phyloP scores from a whole-genome alignment of 352 stramenopile genomes.

The Ophiocytium majus region DNA sequence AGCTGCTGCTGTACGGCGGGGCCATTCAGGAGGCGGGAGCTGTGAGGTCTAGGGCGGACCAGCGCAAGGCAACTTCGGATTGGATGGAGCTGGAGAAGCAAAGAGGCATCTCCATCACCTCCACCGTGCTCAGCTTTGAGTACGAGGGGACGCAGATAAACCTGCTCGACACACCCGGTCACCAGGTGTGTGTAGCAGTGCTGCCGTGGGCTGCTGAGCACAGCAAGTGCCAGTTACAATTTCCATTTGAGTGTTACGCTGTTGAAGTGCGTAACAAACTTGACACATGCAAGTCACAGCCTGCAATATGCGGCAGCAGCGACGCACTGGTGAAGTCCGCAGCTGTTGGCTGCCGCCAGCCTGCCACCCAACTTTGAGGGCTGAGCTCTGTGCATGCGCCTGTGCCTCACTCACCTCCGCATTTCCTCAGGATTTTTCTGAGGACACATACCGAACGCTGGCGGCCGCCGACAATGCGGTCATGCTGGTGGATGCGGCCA shows the following conservation, averaged over 20 bases:
- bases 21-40: conserved; percentile 64
- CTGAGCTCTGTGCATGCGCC: not conserved
- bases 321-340: too few relatives aligned
- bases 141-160: conserved; percentile 69
- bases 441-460: conserved; percentile 77
- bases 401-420: not conserved
- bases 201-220: not conserved
- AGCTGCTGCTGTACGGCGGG: conserved; percentile 75
- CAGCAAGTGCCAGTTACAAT: not conserved
- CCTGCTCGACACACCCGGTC: conserved; percentile 72
- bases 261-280: not conserved
- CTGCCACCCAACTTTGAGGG: too few relatives aligned
- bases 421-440: conserved; percentile 74
- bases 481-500: conserved; percentile 77
- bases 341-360: too few relatives aligned
- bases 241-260: not conserved
- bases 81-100: conserved; percentile 79
- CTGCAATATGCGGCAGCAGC: too few relatives aligned
- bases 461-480: conserved; percentile 74
- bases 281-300: not conserved
- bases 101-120: conserved; percentile 74
- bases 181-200: too few relatives aligned
- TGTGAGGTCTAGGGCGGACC: conserved; percentile 71
- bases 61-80: conserved; percentile 71
- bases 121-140: conserved; percentile 75